Conservation (phyloP, 805 yeast species). For the Soucietia sequanensis region DNA sequence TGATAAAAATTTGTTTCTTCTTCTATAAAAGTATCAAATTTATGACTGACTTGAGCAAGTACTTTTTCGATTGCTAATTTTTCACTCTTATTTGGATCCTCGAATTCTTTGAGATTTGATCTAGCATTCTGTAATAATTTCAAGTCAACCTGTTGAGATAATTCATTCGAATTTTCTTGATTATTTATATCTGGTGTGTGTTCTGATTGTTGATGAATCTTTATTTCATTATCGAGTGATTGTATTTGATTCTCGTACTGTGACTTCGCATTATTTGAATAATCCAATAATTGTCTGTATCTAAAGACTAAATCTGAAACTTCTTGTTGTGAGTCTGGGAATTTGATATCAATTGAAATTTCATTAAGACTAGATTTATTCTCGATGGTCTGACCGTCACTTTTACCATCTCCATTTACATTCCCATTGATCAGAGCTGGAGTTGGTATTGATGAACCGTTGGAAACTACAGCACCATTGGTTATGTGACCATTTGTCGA, state of each 20-base stretch:
- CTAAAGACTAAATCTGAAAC: conserved; percentile 24
- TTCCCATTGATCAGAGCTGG: conserved; percentile 1
- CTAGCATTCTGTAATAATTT: conserved; percentile 1
- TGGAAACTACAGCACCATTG: too few species aligned
- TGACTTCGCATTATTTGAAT: conserved; percentile 16
- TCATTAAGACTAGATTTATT: too few species aligned
- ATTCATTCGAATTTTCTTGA: too few species aligned
- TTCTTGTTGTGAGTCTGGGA: conserved; percentile 25
- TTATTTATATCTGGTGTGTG: too few species aligned
- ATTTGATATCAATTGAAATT: conserved; percentile 1
- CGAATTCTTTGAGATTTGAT: conserved; percentile 7
- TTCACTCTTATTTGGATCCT: conserved; percentile 22
- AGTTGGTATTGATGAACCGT: too few species aligned
- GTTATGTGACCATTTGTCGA: too few species aligned
- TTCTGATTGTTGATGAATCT: too few species aligned
- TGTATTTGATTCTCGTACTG: conserved; percentile 13
- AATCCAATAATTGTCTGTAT: conserved; percentile 20
- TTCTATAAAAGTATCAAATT: conserved; percentile 20
- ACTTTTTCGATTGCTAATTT: conserved; percentile 28
- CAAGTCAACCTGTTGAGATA: conserved; percentile 3
- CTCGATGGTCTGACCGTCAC: not conserved
- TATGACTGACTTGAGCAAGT: conserved; percentile 23
- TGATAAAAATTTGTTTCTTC: conserved; percentile 20
- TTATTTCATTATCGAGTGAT: too few species aligned
- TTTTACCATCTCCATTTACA: conserved; percentile 2